Base-by-base conservation (phyloP, 345 rosid species). In the Brassica napus region DNA sequence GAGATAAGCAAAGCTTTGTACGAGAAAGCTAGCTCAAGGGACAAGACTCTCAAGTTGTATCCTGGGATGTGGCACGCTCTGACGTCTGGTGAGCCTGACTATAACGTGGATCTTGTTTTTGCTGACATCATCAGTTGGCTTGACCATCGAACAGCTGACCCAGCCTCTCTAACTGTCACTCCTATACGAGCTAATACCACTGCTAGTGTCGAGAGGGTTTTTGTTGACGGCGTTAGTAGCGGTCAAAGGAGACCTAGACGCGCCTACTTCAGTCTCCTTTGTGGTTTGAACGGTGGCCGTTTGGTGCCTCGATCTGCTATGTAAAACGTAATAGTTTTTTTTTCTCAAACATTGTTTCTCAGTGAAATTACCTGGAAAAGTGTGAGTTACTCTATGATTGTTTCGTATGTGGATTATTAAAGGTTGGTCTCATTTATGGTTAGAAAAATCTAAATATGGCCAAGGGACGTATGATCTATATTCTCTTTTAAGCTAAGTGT, bases 41-140 rank as follows among this genome's bases (percentile, higher is more conserved):
- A 95, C 89, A 93, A 93, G 86, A 95, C 93, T 74, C 84, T 95
- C 14, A 89, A 87, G 78, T 67, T 95, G 72, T 95, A 93, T 79
- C 90, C 92, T 0, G 97, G 97, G 67, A 96, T 96, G 99, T 96
- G 99, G 99, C 99, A 96, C n/a, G 91, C 79, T 32, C 81, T 96
- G 67, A 93, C 98, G 1, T 79, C 89, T 0, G 99, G 99, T 8
- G 99, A 95, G 69, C 91, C 98, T 0, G 97, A 93, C 2, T 84
- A 81, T 4, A 93, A 96, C 84, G 77, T 92, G 0, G 89, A 85
- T 52, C 82, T 87, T 18, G 99, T 96, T 4, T 93, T 93, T n/a
- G 87, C 86, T 8, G 98, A 96, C 69, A 85, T 93, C 75, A 81
- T 87, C 34, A 58, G 76, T 8, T 96, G 98, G 99, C 98, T 96